Conservation (phyloP, 441 rosid genomes). For the Raphanus hybrid region DNA sequence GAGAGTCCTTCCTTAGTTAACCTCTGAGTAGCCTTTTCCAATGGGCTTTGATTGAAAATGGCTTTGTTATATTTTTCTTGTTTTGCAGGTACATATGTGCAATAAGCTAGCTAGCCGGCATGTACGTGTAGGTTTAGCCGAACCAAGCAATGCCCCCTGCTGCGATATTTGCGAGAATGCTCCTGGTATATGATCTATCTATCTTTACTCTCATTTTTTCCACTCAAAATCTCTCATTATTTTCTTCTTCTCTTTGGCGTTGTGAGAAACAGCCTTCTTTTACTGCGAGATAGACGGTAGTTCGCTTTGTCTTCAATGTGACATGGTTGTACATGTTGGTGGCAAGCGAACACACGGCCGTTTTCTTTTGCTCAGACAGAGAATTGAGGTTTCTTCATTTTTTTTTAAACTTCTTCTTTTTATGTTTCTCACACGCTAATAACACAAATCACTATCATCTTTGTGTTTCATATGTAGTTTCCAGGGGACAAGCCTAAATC, state of each 20-base stretch:
- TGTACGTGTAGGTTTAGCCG: too few species aligned
- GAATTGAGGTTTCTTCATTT: constrained; percentile 59
- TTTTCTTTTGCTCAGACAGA: constrained; percentile 70
- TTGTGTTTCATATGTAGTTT: constrained; percentile 54
- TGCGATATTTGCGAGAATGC: too few species aligned
- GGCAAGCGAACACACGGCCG: constrained; percentile 77
- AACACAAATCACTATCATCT: neutral
- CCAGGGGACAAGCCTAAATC: constrained; percentile 70
- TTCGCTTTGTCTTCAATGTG: constrained; percentile 85
- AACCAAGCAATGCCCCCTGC: too few species aligned
- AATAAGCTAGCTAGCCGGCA: too few species aligned
- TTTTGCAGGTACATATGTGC: too few species aligned
- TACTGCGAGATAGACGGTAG: constrained; percentile 84
- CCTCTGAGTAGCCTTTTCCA: too few species aligned
- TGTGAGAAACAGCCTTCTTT: constrained; percentile 53
- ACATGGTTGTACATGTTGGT: constrained; percentile 79
- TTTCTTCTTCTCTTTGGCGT: neutral
- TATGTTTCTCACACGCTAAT: constrained; percentile 8
- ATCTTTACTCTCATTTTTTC: too few species aligned
- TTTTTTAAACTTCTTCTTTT: neutral
- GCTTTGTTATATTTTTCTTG: too few species aligned
- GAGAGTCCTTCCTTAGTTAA: too few species aligned
- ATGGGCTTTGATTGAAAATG: too few species aligned
- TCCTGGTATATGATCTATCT: too few species aligned
- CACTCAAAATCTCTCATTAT: constrained; percentile 14